Evolutionary conservation across 2,329 filamentous ascomycete species (phyloP).

Genomic region (Cordyceps cateniannulata): DNA sequence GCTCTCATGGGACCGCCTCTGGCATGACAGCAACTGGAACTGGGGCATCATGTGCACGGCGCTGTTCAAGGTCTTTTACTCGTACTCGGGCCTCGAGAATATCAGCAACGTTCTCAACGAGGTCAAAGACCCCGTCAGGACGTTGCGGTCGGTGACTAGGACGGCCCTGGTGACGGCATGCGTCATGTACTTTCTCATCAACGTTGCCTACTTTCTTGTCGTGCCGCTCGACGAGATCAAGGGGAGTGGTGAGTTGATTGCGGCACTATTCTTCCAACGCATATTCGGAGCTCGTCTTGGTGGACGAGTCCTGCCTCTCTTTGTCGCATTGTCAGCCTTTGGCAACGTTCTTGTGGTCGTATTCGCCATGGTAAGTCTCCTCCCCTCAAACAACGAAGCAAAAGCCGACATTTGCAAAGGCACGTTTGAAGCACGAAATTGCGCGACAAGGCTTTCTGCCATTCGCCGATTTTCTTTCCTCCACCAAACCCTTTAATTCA

Average conservation of each 20-base stretch:
- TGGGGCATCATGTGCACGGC: slow-evolving; percentile 62
- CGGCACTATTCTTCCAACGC: slow-evolving; percentile 59
- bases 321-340: slow-evolving; percentile 59
- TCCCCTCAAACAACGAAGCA: slow-evolving; percentile 1
- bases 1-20: slow-evolving; percentile 51
- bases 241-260: slow-evolving; percentile 59
- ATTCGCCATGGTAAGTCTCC: slow-evolving; percentile 52
- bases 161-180: slow-evolving; percentile 56
- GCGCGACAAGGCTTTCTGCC: slow-evolving; percentile 66
- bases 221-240: slow-evolving; percentile 63
- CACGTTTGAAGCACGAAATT: slow-evolving; percentile 65
- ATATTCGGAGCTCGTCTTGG: slow-evolving; percentile 56
- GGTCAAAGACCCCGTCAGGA: slow-evolving; percentile 60
- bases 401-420: slow-evolving; percentile 32
- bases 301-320: slow-evolving; percentile 51
- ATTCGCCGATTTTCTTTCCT: slow-evolving; percentile 52
- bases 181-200: slow-evolving; percentile 59
- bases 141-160: slow-evolving; percentile 55
- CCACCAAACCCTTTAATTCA: slow-evolving; percentile 59
- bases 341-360: slow-evolving; percentile 70
- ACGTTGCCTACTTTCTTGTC: slow-evolving; percentile 56
- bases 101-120: slow-evolving; percentile 67
- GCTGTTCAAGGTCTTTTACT: slow-evolving; percentile 63
- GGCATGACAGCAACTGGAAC: slow-evolving; percentile 62
- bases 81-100: slow-evolving; percentile 60